Evolutionary conservation across 2,329 filamentous ascomycete species (phyloP).

Genomic region (Parascedosporium putredinis): DNA sequence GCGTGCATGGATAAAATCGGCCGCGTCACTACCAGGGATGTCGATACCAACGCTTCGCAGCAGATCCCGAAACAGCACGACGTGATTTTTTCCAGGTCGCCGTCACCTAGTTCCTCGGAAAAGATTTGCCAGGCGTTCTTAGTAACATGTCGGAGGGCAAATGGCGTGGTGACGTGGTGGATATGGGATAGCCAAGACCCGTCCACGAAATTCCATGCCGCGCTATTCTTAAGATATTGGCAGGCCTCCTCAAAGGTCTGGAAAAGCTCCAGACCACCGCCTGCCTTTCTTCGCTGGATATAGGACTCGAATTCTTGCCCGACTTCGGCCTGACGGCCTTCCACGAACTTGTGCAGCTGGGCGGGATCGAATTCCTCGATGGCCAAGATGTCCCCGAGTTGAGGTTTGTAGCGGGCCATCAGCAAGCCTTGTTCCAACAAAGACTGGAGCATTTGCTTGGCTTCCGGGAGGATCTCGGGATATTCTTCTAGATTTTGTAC

Average conservation of each 20-base stretch:
- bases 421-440: no score
- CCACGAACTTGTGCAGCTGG: background rate
- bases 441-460: no score
- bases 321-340: background rate
- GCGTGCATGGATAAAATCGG: background rate
- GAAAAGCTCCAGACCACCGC: background rate
- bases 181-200: background rate
- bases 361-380: background rate
- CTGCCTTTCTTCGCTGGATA: background rate
- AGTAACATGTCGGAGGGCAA: background rate
- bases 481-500: no score
- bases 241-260: background rate
- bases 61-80: background rate
- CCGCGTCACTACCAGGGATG: background rate
- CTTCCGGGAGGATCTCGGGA: no score
- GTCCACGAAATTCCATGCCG: background rate
- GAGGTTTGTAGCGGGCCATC: no score
- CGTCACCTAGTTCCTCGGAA: background rate
- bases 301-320: background rate
- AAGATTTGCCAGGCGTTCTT: background rate
- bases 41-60: background rate
- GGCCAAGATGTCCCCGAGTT: background rate
- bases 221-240: background rate
- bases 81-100: background rate
- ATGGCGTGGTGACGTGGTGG: background rate